A percentile compares a stretch with the other conserved stretches of the same genome.
These are phyloP conservation scores for Picocystis sp. DNA, from an alignment of 163 green algal genomes.

Conservation along the genomic window DNA sequence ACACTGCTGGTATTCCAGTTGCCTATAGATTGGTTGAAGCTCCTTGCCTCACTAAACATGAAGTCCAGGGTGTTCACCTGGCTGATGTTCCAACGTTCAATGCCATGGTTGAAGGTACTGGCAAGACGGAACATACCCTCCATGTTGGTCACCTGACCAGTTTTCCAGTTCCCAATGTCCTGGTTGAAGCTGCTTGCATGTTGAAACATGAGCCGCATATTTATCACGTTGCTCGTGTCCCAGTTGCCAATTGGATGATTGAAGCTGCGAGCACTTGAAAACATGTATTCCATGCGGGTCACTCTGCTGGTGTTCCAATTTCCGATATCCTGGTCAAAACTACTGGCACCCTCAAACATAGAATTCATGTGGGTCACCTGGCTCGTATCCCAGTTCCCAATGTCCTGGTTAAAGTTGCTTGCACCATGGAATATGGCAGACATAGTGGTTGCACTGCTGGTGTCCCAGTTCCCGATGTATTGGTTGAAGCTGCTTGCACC, in stretches of 20 bases:
- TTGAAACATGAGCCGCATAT: slow-evolving; percentile 12
- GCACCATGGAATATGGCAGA: slow-evolving; percentile 5
- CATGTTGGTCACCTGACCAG: not conserved
- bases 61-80: no score
- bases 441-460: not conserved
- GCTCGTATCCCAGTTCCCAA: slow-evolving; percentile 4
- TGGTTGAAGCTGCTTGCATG: slow-evolving; percentile 8
- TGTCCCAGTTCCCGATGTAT: slow-evolving; percentile 6
- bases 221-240: slow-evolving; percentile 7
- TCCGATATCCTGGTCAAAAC: not conserved
- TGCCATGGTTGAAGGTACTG: slow-evolving; percentile 9
- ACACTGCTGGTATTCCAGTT: slow-evolving; percentile 1
- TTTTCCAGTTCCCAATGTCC: slow-evolving; percentile 4
- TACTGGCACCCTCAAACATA: slow-evolving; percentile 3
- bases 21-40: slow-evolving; percentile 5
- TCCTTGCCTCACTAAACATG: slow-evolving; percentile 2
- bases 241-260: slow-evolving; percentile 5
- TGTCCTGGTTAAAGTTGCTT: slow-evolving; percentile 7
- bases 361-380: slow-evolving; percentile 4
- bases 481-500: not conserved
- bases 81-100: not conserved
- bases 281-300: slow-evolving; percentile 10
- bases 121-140: not conserved
- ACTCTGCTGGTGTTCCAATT: no score
- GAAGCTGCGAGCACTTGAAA: slow-evolving; percentile 5